Conservation (phyloP, 768 basidiomycete genomes). For the Naganishia friedmannii region DNA sequence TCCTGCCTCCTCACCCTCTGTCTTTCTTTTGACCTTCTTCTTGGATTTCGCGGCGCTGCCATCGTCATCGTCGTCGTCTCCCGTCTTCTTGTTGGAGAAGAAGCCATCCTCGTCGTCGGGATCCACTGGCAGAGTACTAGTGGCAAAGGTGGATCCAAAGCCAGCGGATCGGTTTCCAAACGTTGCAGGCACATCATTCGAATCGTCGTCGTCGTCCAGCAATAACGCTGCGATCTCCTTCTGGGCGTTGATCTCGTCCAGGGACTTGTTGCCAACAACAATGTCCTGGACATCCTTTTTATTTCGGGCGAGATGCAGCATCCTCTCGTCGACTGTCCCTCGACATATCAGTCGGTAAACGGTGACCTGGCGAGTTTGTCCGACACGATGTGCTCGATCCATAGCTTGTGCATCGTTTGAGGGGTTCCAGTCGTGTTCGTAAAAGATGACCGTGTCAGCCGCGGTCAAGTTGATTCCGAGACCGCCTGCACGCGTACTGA, state of each 20-base stretch:
- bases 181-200: not conserved
- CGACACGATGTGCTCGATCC: slow-evolving; percentile 95
- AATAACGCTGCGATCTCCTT: slow-evolving; percentile 94
- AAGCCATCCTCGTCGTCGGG: slow-evolving; percentile 17
- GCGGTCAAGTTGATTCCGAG: slow-evolving; percentile 57
- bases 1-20: not conserved
- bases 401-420: slow-evolving; percentile 97
- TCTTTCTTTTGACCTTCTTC: not conserved
- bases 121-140: not conserved
- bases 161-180: slow-evolving; percentile 19
- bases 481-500: slow-evolving; percentile 93
- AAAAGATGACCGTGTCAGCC: slow-evolving; percentile 92
- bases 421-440: slow-evolving; percentile 94
- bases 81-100: slow-evolving; percentile 15
- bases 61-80: slow-evolving; percentile 17
- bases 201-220: slow-evolving; percentile 77
- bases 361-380: slow-evolving; percentile 94
- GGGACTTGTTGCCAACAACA: slow-evolving; percentile 93
- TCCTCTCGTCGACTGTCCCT: slow-evolving; percentile 70
- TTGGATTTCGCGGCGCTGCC: slow-evolving; percentile 6
- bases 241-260: slow-evolving; percentile 87
- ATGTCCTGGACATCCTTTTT: slow-evolving; percentile 99
- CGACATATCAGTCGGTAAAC: slow-evolving; percentile 87
- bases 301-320: slow-evolving; percentile 88
- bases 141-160: slow-evolving; percentile 12